Evolutionary conservation across 352 stramenopile genomes (phyloP), one percentile per base, ranked within the genome.

Genomic region (Blastocystis sp.): DNA sequence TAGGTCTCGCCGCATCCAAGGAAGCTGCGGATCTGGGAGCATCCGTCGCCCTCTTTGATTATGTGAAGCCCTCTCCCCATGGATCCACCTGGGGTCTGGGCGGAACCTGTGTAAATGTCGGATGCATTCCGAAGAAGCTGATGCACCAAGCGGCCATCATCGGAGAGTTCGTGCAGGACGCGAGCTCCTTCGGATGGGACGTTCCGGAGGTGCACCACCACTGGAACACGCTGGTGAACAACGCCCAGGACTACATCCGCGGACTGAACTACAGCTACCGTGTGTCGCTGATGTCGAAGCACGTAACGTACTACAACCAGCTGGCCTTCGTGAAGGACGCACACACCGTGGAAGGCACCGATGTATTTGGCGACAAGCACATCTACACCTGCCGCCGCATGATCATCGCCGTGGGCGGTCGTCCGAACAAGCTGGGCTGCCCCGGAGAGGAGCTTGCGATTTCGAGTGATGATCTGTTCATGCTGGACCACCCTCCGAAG

Each of bases 81-180:
- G 92, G 92, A 40, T 95, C 91, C 38, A 91, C 88, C 42, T 97
- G 93, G 93, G 93, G 93, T 24, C 91, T 97, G 42, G 93, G 93
- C 42, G 95, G 96, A 59, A 99, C 96, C 34, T 99, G 96, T 87
- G 95, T 99, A 77, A 99, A 99, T 88, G 95, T 99, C 4, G 96
- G 96, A 21, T 99, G 96, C 87, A 98, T 99, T 87, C 95, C 96
- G 34, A 99, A 98, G 90, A 99, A 99, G 88, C 90, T 99, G 16
- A 98, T 98, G 93, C 95, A 99, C 88, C 93, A 96, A 88, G 96
- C 94, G 78, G 92, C 94, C 51, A 84, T 97, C 42, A 89, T 97
- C 1, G 91, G 93, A 61, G 93, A 97, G 84, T 73, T 90, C 8
- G 89, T 96, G 49, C 89, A 93, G 76, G 94, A 97, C 87, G 87